Percentiles rank a stretch among this genome's conserved stretches.
Evolutionary conservation across 352 stramenopile species (phyloP).

Genomic region (Elongisporangium prolatum): DNA sequence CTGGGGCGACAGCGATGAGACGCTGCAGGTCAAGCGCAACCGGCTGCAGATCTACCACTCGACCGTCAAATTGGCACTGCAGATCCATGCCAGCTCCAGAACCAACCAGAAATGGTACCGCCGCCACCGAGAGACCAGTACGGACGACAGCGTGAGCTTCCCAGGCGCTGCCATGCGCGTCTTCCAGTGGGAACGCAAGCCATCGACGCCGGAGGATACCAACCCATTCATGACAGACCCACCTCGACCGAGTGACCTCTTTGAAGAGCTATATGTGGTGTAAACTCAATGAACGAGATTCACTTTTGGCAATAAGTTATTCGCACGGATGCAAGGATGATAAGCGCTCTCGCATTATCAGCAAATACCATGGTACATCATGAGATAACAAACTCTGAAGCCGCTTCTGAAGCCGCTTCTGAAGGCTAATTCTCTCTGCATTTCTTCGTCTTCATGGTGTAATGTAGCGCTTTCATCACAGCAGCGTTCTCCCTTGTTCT

Average conservation of each 20-base stretch:
- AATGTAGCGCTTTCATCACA: too few species aligned
- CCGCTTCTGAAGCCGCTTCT: too few species aligned
- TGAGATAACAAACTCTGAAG: too few species aligned
- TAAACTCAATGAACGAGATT: background rate
- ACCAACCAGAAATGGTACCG: slow-evolving; percentile 34
- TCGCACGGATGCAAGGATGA: too few species aligned
- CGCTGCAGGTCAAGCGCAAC: slow-evolving; percentile 11
- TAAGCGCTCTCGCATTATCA: background rate
- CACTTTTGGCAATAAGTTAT: background rate
- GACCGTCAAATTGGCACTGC: slow-evolving; percentile 30
- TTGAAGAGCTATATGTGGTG: background rate
- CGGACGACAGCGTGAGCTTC: background rate
- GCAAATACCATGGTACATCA: too few species aligned
- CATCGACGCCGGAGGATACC: too few species aligned
- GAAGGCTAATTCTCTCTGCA: too few species aligned
- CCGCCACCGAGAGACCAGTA: background rate
- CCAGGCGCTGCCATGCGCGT: background rate
- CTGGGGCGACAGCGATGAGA: slow-evolving; percentile 15
- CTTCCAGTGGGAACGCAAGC: background rate
- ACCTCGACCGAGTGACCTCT: background rate
- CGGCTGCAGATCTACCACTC: slow-evolving; percentile 44
- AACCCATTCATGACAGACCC: background rate
- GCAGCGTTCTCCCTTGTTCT: too few species aligned
- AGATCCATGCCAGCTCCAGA: slow-evolving; percentile 40
- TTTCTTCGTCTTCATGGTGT: too few species aligned